Evolutionary conservation across 2,329 filamentous ascomycete species (phyloP).

Genomic region (Zasmidium cellare): DNA sequence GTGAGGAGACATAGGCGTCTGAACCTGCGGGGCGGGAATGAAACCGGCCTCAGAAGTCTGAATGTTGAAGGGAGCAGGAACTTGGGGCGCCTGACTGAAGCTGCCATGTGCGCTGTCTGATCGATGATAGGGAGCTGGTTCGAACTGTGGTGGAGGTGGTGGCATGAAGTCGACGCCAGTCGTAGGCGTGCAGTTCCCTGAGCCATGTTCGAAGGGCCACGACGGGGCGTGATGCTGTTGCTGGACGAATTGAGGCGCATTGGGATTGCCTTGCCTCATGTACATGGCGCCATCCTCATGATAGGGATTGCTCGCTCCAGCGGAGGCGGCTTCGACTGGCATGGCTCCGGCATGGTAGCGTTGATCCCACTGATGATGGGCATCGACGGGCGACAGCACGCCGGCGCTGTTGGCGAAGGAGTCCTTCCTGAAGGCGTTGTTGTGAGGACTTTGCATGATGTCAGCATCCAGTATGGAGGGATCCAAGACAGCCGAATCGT

Average conservation of each 20-base stretch:
- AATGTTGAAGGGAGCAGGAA: slow-evolving; percentile 40
- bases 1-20: slow-evolving; percentile 61
- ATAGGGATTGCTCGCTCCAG: slow-evolving; percentile 20
- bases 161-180: slow-evolving; percentile 66
- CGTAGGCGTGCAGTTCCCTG: slow-evolving; percentile 72
- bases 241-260: slow-evolving; percentile 66
- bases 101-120: slow-evolving; percentile 36
- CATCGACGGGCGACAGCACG: slow-evolving; percentile 32
- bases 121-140: slow-evolving; percentile 25
- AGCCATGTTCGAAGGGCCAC: slow-evolving; percentile 65
- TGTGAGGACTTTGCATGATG: slow-evolving; percentile 33
- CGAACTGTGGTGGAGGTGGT: slow-evolving; percentile 44
- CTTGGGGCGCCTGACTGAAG: slow-evolving; percentile 41
- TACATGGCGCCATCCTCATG: slow-evolving; percentile 28
- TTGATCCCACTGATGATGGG: slow-evolving; percentile 32
- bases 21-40: slow-evolving; percentile 53
- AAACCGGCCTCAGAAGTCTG: slow-evolving; percentile 40
- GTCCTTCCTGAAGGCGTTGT: slow-evolving; percentile 32
- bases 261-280: slow-evolving; percentile 20
- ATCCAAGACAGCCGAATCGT: slow-evolving; percentile 30
- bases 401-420: slow-evolving; percentile 35
- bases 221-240: slow-evolving; percentile 46
- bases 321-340: slow-evolving; percentile 22
- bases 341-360: slow-evolving; percentile 21
- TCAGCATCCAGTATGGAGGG: slow-evolving; percentile 32